Evolutionary conservation across 2,329 filamentous ascomycete species (phyloP).

Genomic region (Fusarium fracticaudum): DNA sequence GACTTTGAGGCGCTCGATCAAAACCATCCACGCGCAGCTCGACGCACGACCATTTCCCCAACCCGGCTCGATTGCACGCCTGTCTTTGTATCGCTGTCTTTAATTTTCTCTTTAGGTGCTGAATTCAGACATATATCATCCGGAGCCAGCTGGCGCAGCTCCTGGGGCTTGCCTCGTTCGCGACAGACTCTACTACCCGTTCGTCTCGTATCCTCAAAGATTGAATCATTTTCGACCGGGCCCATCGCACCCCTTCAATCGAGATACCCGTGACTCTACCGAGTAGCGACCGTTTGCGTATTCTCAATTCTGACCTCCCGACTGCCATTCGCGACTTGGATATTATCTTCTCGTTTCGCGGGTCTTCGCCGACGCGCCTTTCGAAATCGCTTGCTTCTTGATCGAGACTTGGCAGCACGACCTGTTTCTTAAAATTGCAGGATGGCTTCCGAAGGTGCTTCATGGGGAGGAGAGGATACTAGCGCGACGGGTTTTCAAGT

Average conservation of each 20-base stretch:
- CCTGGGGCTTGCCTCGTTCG: slow-evolving; percentile 27
- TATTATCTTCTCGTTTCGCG: background rate
- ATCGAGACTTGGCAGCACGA: slow-evolving; percentile 5
- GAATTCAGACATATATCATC: slow-evolving; percentile 1
- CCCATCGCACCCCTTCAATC: slow-evolving; percentile 2
- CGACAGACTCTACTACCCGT: slow-evolving; percentile 26
- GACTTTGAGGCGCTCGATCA: slow-evolving; percentile 27
- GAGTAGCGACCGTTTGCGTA: background rate
- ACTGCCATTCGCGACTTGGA: slow-evolving; percentile 3
- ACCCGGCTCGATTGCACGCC: background rate
- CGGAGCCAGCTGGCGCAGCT: slow-evolving; percentile 29
- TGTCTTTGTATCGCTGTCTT: slow-evolving; percentile 1
- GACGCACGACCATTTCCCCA: slow-evolving; percentile 13
- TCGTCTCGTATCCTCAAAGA: slow-evolving; percentile 19
- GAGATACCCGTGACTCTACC: background rate
- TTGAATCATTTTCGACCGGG: background rate
- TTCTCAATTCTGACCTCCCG: background rate
- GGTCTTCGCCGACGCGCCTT: slow-evolving; percentile 19
- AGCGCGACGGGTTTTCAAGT: slow-evolving; percentile 64
- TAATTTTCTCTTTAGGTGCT: background rate
- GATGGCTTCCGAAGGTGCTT: slow-evolving; percentile 55
- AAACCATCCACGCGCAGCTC: slow-evolving; percentile 28
- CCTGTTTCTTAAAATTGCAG: slow-evolving; percentile 21
- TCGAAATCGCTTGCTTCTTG: slow-evolving; percentile 14
- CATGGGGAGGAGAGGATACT: slow-evolving; percentile 64